Evolutionary conservation across 495 filamentous ascomycete genomes (phyloP), one percentile per base, ranked within the genome.

Genomic region (Lasiosphaeria hispida): DNA sequence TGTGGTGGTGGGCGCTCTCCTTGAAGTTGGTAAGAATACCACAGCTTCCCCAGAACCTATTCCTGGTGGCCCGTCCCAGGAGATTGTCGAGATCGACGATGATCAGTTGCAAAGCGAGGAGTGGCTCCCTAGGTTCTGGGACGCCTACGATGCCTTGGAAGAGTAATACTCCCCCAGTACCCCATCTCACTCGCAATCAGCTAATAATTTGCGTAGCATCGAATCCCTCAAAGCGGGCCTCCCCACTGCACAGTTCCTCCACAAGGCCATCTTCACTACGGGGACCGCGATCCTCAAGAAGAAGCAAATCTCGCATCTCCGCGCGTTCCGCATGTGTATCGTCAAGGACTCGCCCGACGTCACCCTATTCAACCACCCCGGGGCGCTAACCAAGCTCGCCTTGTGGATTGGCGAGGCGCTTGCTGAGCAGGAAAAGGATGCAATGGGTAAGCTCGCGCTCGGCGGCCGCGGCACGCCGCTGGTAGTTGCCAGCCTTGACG

Each of bases 291-390:
- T 98, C 10, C 85, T 98, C 30, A 88, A 91, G 41, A 98, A 98
- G 73, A 87, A 87, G 40, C 94, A 96, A 67, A 96, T 98, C 61
- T 86, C 89, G 10, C 90, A 96, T 69, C 78, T 98, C 36, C 85
- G 88, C 7, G 88, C 92, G 7, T 98, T 97, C 73, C 89, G 94
- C 38, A 92, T 98, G 77, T 92, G 89, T 9, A 88, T 98, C 30
- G 92, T 98, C 63, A 96, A 95, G 66, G 94, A 97, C 66, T 90
- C 93, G 1, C 90, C 92, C 0, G 94, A 97, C 64, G 88, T 96
- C 6, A 72, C 82, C 40, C 80, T 96, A 8, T 98, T 98, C 72
- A 88, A 87, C 7, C 92, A 96, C 63, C 92, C 94, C 0, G 89
- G 90, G 4, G 95, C 95, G 9, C 74, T 98, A 53, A 93, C 90